These are phyloP conservation scores for Sporothrix sp. DNA, from an alignment of 2,329 filamentous ascomycete genomes.

Conservation along the genomic window DNA sequence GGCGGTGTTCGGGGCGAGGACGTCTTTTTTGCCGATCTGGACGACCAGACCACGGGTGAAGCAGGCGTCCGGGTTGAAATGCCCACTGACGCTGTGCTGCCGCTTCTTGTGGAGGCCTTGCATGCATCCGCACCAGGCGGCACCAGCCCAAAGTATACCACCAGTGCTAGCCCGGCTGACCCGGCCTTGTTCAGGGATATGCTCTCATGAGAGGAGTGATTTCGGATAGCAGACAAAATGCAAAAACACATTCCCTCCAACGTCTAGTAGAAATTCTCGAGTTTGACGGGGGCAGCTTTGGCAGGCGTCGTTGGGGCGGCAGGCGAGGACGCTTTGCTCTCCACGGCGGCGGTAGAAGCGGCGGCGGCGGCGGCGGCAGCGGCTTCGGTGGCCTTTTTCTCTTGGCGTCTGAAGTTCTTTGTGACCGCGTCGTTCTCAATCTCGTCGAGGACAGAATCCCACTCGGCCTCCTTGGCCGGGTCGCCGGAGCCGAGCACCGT, in stretches of 20 bases:
- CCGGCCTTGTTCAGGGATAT: conserved; percentile 46
- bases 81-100: conserved; percentile 48
- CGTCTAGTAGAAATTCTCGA: no score
- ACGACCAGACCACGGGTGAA: conserved; percentile 40
- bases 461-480: conserved; percentile 64
- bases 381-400: conserved; percentile 27
- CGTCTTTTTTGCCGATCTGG: conserved; percentile 51
- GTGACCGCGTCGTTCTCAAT: conserved; percentile 54
- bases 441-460: conserved; percentile 69
- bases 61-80: conserved; percentile 48
- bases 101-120: conserved; percentile 45
- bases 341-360: not conserved
- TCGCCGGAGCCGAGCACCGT: conserved; percentile 71
- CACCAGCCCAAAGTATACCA: not conserved
- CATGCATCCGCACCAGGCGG: conserved; percentile 23
- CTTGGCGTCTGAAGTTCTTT: conserved; percentile 37
- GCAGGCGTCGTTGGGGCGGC: not conserved
- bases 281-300: no score
- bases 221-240: conserved; percentile 15
- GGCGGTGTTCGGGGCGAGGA: conserved; percentile 76
- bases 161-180: conserved; percentile 20
- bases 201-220: conserved; percentile 42
- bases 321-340: no score
- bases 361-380: no score
- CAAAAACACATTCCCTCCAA: conserved; percentile 11